Conservation (phyloP, 768 basidiomycete genomes). For the Lentinula guzmanii region DNA sequence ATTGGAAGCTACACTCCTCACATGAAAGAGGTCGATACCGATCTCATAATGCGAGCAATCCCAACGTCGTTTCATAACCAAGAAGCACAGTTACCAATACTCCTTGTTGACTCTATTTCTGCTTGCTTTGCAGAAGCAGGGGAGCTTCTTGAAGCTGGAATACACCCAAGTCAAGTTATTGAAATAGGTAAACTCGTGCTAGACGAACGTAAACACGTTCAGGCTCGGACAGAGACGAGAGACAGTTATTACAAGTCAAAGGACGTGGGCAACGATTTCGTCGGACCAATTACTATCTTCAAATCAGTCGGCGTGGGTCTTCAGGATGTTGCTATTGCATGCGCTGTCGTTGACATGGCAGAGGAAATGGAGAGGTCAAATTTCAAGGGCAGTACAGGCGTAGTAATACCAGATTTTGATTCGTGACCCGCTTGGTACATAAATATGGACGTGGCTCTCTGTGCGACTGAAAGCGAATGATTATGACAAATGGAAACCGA, state of each 20-base stretch:
- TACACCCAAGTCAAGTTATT: constrained; percentile 34
- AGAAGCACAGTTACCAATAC: constrained; percentile 15
- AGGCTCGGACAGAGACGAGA: neutral
- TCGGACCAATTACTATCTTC: constrained; percentile 67
- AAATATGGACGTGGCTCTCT: no score
- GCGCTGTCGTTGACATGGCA: constrained; percentile 59
- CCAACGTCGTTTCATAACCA: neutral
- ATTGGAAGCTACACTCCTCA: constrained; percentile 77
- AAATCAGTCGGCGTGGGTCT: constrained; percentile 84
- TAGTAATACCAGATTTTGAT: constrained; percentile 40
- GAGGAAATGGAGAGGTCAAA: constrained; percentile 29
- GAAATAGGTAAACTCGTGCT: constrained; percentile 67
- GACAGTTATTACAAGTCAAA: neutral
- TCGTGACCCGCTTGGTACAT: neutral
- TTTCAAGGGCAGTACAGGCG: constrained; percentile 33
- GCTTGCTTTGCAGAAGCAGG: constrained; percentile 79
- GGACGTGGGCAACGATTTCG: neutral
- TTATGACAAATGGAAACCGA: neutral
- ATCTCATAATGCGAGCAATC: constrained; percentile 48
- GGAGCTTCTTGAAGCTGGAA: constrained; percentile 60
- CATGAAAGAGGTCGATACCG: constrained; percentile 72
- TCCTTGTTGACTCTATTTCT: constrained; percentile 70
- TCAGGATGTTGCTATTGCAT: constrained; percentile 84
- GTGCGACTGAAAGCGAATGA: neutral
- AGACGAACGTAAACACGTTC: neutral